phyloP scores from a whole-genome alignment of 176 grass and related monocot genomes.

The Oryza rufipogon region DNA sequence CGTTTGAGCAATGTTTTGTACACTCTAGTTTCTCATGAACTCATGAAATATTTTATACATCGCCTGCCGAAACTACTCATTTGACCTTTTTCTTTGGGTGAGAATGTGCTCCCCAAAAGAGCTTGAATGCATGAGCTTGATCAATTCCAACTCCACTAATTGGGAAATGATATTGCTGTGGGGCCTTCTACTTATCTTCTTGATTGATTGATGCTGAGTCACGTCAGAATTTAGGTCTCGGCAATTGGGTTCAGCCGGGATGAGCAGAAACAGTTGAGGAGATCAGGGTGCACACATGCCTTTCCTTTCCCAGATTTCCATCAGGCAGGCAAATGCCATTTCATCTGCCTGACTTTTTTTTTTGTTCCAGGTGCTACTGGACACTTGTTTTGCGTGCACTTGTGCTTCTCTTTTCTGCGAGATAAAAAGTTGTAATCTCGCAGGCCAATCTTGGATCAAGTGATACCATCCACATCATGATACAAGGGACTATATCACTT shows the following conservation, averaged over 20 bases:
- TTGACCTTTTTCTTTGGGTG: neutral
- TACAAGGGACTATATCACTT: conserved; percentile 5
- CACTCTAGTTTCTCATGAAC: neutral
- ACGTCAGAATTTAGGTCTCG: conserved; percentile 41
- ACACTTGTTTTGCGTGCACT: conserved; percentile 37
- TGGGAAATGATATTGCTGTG: conserved; percentile 6
- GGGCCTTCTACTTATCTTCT: neutral
- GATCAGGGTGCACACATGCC: neutral
- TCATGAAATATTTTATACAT: neutral
- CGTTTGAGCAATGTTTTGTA: neutral
- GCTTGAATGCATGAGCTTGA: neutral
- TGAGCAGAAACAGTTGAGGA: conserved; percentile 1
- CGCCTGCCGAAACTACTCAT: neutral
- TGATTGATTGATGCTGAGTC: conserved; percentile 10
- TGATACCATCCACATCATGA: conserved; percentile 28
- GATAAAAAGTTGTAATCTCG: conserved; percentile 15
- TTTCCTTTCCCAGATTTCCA: conserved; percentile 32
- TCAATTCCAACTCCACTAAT: neutral
- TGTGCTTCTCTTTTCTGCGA: conserved; percentile 21
- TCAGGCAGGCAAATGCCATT: conserved; percentile 6
- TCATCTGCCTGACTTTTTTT: neutral
- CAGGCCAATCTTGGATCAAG: conserved; percentile 39
- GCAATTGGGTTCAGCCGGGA: neutral
- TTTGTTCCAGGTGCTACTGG: neutral
- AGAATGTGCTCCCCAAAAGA: neutral